phyloP scores from a whole-genome alignment of 768 basidiomycete genomes.

The Auricularia sp. region DNA sequence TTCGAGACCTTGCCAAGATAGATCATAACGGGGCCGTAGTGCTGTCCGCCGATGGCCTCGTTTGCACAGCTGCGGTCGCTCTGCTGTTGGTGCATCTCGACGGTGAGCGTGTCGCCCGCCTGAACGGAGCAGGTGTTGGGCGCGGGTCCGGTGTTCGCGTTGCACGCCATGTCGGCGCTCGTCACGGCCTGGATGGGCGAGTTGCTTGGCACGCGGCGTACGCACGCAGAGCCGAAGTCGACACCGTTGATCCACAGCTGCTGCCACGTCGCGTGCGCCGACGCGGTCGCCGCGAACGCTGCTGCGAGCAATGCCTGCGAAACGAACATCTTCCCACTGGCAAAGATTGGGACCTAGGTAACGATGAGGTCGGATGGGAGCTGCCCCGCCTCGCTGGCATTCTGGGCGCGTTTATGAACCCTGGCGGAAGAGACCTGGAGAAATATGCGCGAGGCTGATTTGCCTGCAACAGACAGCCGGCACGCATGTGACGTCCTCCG shows the following conservation, averaged over 20 bases:
- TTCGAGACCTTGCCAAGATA: conserved; percentile 5
- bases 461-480: no score
- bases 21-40: conserved; percentile 4
- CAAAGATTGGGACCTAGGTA: background rate
- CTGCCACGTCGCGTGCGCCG: conserved; percentile 1
- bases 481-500: no score
- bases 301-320: conserved; percentile 9
- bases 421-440: no score
- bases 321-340: background rate
- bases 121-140: conserved; percentile 1
- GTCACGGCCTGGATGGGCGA: background rate
- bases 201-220: background rate
- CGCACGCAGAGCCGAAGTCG: conserved; percentile 1
- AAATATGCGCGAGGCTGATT: no score
- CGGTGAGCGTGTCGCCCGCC: conserved; percentile 5
- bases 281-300: background rate
- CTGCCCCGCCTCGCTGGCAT: no score
- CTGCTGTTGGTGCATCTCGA: conserved; percentile 7
- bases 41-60: conserved; percentile 6
- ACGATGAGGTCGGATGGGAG: no score
- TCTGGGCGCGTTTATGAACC: no score
- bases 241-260: conserved; percentile 4
- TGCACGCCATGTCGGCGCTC: conserved; percentile 2
- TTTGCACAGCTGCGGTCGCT: background rate
- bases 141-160: background rate